These are phyloP conservation scores for Aspergillus melleus DNA, from an alignment of 2,329 filamentous ascomycete species.

Conservation along the genomic window DNA sequence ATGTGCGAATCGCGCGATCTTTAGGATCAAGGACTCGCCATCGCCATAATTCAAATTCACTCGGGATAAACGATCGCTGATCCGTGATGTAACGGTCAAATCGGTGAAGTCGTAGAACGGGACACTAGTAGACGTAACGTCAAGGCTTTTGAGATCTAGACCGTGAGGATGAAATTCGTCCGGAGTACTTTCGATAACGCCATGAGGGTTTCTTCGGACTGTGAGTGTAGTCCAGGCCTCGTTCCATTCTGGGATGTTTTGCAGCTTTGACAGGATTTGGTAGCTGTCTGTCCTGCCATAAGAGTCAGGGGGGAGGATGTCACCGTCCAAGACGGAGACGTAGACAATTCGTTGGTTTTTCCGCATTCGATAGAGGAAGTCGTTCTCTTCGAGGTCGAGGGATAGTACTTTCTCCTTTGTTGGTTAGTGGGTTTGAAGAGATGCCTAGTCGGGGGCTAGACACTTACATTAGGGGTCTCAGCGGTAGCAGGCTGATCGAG, in stretches of 20 bases:
- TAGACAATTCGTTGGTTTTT: constrained; percentile 12
- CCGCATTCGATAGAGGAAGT: constrained; percentile 15
- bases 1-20: constrained; percentile 9
- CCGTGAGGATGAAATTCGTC: constrained; percentile 8
- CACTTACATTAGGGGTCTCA: too few relatives aligned
- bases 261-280: constrained; percentile 10
- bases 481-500: too few relatives aligned
- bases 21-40: constrained; percentile 4
- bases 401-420: constrained; percentile 8
- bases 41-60: background rate
- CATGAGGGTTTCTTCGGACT: constrained; percentile 1
- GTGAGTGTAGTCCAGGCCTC: constrained; percentile 16
- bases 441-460: too few relatives aligned
- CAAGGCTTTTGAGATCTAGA: constrained; percentile 2
- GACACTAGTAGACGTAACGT: background rate
- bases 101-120: constrained; percentile 7
- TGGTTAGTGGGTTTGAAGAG: background rate
- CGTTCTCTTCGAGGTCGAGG: constrained; percentile 15
- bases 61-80: constrained; percentile 6
- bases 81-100: background rate
- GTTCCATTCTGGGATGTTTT: constrained; percentile 9
- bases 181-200: constrained; percentile 5
- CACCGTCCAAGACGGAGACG: constrained; percentile 10
- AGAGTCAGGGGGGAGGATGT: constrained; percentile 8
- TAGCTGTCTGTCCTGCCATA: constrained; percentile 4